phyloP scores from a whole-genome alignment of 345 rosid species.

The Citrus maxima region DNA sequence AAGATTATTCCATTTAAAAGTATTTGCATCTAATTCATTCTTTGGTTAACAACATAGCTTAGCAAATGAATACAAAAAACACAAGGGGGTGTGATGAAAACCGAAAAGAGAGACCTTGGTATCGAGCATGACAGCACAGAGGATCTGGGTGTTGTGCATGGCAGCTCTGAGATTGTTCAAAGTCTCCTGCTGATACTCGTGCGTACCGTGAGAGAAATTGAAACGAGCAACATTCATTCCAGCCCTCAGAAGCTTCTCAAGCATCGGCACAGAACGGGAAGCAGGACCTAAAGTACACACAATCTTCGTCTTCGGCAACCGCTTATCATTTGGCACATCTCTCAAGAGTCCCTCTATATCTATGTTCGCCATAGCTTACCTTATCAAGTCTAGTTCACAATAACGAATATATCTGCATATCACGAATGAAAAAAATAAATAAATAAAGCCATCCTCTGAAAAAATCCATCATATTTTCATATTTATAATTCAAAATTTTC shows the following conservation, averaged over 20 bases:
- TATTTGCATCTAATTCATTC: background rate
- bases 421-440: too few species aligned
- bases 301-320: slow-evolving; percentile 81
- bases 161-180: slow-evolving; percentile 70
- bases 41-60: background rate
- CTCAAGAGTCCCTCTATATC: slow-evolving; percentile 77
- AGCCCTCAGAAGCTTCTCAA: slow-evolving; percentile 83
- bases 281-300: slow-evolving; percentile 97
- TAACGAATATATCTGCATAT: background rate
- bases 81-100: background rate
- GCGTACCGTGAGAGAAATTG: slow-evolving; percentile 98
- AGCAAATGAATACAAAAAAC: background rate
- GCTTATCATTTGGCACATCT: slow-evolving; percentile 54
- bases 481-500: background rate
- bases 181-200: slow-evolving; percentile 86
- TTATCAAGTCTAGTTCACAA: background rate
- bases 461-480: background rate
- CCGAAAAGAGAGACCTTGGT: slow-evolving; percentile 45
- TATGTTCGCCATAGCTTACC: slow-evolving; percentile 63
- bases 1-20: background rate
- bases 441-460: background rate
- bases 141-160: slow-evolving; percentile 64
- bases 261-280: slow-evolving; percentile 75
- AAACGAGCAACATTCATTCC: slow-evolving; percentile 98
- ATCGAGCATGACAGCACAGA: slow-evolving; percentile 78